Evolutionary conservation across 495 filamentous ascomycete genomes (phyloP).

Genomic region (Hypoxylon fuscum): DNA sequence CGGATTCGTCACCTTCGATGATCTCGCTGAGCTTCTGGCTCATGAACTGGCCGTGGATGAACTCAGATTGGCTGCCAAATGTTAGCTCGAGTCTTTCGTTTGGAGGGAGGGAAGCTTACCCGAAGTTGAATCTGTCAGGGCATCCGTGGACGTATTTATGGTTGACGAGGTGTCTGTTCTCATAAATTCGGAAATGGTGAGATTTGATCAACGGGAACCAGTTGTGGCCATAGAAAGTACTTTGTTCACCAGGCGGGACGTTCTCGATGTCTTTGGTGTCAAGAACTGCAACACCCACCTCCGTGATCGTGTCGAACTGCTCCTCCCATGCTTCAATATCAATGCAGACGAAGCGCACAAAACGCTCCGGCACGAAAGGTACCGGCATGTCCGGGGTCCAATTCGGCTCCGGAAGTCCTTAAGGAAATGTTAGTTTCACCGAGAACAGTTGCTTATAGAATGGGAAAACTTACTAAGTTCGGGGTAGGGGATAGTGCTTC

Average conservation of each 20-base stretch:
- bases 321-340: conserved; percentile 85
- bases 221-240: conserved; percentile 51
- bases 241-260: conserved; percentile 63
- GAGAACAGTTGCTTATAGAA: background rate
- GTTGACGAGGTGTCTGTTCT: conserved; percentile 73
- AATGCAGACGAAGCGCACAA: conserved; percentile 76
- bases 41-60: conserved; percentile 15
- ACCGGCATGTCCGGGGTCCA: conserved; percentile 34
- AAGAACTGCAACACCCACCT: conserved; percentile 84
- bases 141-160: conserved; percentile 71
- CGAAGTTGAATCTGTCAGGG: conserved; percentile 80
- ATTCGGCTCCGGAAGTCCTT: background rate
- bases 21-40: conserved; percentile 31
- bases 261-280: conserved; percentile 70
- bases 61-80: conserved; percentile 45
- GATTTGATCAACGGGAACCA: conserved; percentile 73
- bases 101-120: conserved; percentile 49
- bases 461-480: conserved; percentile 19
- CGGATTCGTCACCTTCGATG: conserved; percentile 38
- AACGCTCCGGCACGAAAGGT: conserved; percentile 55
- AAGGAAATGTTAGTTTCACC: conserved; percentile 1
- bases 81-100: conserved; percentile 38
- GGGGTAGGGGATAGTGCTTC: conserved; percentile 38
- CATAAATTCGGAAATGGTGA: conserved; percentile 79
- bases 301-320: conserved; percentile 70